Percentiles rank a stretch among this genome's conserved stretches.
phyloP scores from a whole-genome alignment of 2,329 filamentous ascomycete genomes.

The Paecilomyces formosus region DNA sequence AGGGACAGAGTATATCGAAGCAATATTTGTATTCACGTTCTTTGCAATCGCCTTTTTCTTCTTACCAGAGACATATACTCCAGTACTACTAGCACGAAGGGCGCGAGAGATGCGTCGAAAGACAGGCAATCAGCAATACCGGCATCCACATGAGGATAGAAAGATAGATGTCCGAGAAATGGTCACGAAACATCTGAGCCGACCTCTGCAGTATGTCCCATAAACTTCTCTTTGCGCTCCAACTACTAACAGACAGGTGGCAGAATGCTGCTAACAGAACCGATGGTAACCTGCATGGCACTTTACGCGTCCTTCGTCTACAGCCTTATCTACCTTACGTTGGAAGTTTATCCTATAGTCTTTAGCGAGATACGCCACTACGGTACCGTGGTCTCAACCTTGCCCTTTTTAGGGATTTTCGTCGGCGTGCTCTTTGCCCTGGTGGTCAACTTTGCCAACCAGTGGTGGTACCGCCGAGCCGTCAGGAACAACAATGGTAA shows the following conservation, averaged over 20 bases:
- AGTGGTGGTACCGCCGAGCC: constrained; percentile 26
- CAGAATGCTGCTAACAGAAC: neutral
- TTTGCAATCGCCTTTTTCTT: neutral
- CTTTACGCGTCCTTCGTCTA: constrained; percentile 38
- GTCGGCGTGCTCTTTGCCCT: constrained; percentile 33
- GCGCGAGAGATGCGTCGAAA: neutral
- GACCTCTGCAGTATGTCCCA: neutral
- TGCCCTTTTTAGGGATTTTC: constrained; percentile 36
- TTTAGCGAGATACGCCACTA: constrained; percentile 31
- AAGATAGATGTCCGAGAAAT: neutral
- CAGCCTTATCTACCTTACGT: constrained; percentile 36
- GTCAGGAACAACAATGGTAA: constrained; percentile 16
- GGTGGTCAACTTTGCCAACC: constrained; percentile 32
- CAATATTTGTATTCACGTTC: constrained; percentile 8
- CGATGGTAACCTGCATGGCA: constrained; percentile 22
- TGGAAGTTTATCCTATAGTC: constrained; percentile 38
- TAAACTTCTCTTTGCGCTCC: neutral
- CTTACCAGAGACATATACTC: neutral
- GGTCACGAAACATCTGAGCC: neutral
- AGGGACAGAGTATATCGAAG: constrained; percentile 36
- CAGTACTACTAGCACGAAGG: neutral
- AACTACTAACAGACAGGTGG: neutral
- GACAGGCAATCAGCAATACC: neutral
- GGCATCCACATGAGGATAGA: constrained; percentile 4
- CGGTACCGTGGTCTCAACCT: constrained; percentile 25